phyloP scores from a whole-genome alignment of 1,284 basidiomycete genomes.

The Flammula alnicola region DNA sequence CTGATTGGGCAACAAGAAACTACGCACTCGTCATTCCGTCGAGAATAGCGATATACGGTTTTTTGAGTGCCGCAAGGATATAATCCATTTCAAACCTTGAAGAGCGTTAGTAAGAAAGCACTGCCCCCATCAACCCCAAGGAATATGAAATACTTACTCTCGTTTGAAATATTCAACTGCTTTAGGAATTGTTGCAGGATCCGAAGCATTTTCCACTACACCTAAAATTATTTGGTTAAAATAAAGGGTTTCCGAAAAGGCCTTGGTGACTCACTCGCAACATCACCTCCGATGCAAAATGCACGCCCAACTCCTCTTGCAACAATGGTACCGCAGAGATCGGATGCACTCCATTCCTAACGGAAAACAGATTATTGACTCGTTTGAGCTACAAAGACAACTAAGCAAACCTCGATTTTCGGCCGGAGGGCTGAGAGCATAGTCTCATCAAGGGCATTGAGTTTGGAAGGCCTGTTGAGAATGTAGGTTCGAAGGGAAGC shows the following conservation, averaged over 20 bases:
- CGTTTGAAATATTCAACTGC: conserved; percentile 89
- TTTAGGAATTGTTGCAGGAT: conserved; percentile 55
- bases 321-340: conserved; percentile 78
- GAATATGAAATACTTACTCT: conserved; percentile 62
- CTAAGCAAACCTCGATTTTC: conserved; percentile 69
- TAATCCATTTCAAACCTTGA: conserved; percentile 89
- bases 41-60: conserved; percentile 90
- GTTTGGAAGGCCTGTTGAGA: conserved; percentile 83
- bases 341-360: conserved; percentile 82
- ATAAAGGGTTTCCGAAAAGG: conserved; percentile 15
- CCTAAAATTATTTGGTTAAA: conserved; percentile 40
- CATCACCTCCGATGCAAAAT: conserved; percentile 96
- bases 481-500: conserved; percentile 69
- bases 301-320: conserved; percentile 80
- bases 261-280: conserved; percentile 60
- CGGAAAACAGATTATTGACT: conserved; percentile 15
- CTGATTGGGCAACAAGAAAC: conserved; percentile 15
- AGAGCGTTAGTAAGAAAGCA: conserved; percentile 6
- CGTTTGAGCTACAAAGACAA: conserved; percentile 9
- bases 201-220: conserved; percentile 55
- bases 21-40: conserved; percentile 89
- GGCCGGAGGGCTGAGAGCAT: conserved; percentile 82
- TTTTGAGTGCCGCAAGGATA: conserved; percentile 76
- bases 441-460: conserved; percentile 85
- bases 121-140: not conserved